phyloP scores from a whole-genome alignment of 768 basidiomycete genomes.

The Hypholoma fasciculare region DNA sequence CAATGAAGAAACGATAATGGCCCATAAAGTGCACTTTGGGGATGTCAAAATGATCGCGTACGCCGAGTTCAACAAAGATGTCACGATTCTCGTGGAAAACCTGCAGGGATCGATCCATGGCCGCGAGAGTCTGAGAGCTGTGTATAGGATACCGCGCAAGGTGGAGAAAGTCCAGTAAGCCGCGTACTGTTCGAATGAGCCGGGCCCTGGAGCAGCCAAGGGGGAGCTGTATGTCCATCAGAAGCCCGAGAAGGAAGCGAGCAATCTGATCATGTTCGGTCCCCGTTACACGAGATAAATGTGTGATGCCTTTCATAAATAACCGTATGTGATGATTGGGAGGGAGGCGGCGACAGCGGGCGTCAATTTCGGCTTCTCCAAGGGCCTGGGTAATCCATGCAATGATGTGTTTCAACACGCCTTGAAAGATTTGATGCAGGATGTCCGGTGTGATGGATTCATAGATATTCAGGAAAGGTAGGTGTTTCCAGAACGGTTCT shows the following conservation, averaged over 20 bases:
- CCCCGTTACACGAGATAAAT: slow-evolving; percentile 38
- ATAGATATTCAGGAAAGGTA: slow-evolving; percentile 12
- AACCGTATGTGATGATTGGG: slow-evolving; percentile 26
- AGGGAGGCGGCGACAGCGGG: slow-evolving; percentile 30
- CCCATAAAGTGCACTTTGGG: slow-evolving; percentile 31
- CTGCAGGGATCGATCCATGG: slow-evolving; percentile 1
- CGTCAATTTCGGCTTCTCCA: slow-evolving; percentile 14
- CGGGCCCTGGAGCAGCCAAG: not conserved
- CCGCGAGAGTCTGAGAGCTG: too few species aligned
- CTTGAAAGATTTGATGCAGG: slow-evolving; percentile 17
- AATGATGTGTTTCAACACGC: slow-evolving; percentile 14
- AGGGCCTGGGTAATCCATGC: slow-evolving; percentile 2
- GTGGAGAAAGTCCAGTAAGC: slow-evolving; percentile 31
- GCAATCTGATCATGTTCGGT: slow-evolving; percentile 35
- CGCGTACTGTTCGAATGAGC: slow-evolving; percentile 11
- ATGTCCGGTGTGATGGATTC: slow-evolving; percentile 14
- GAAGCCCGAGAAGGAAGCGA: slow-evolving; percentile 25
- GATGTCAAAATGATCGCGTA: slow-evolving; percentile 31
- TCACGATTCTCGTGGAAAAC: slow-evolving; percentile 27
- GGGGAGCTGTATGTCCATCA: slow-evolving; percentile 19
- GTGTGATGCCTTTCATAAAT: slow-evolving; percentile 42
- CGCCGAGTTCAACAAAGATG: slow-evolving; percentile 21
- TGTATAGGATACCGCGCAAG: not conserved
- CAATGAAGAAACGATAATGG: slow-evolving; percentile 18
- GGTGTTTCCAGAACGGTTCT: slow-evolving; percentile 11